These are phyloP conservation scores for Candida jianshihensis DNA, from an alignment of 805 yeast genomes.

Conservation along the genomic window DNA sequence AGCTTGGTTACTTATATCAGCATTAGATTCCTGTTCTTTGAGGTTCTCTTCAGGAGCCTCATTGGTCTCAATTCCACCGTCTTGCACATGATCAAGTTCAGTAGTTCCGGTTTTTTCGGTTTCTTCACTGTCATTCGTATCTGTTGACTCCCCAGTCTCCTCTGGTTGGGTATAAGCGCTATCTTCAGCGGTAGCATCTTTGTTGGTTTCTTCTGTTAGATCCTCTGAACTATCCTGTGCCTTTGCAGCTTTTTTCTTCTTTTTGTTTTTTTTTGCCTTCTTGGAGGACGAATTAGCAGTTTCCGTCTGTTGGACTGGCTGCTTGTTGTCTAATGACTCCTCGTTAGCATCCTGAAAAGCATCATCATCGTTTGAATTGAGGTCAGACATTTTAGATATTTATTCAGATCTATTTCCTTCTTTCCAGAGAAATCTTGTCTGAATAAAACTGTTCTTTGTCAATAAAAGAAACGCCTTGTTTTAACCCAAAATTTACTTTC, in stretches of 20 bases:
- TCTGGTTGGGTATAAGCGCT: too few species aligned
- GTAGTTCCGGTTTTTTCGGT: neutral
- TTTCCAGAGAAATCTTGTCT: too few species aligned
- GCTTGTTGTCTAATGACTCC: neutral
- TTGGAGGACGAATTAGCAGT: neutral
- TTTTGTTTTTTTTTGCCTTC: slow-evolving; percentile 12
- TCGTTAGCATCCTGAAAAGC: slow-evolving; percentile 15
- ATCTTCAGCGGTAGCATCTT: neutral
- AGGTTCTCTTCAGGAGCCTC: neutral
- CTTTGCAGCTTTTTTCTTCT: slow-evolving; percentile 1
- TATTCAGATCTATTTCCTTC: too few species aligned
- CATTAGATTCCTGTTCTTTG: neutral
- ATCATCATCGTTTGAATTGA: slow-evolving; percentile 8
- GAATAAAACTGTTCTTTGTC: too few species aligned
- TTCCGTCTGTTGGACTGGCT: neutral
- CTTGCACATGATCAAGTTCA: neutral
- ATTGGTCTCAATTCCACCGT: neutral
- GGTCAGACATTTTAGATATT: neutral
- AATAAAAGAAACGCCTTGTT: too few species aligned
- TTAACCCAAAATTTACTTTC: too few species aligned
- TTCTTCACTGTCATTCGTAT: neutral
- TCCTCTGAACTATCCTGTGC: slow-evolving; percentile 3
- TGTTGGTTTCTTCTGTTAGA: neutral
- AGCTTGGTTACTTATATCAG: neutral
- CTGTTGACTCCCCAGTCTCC: neutral